phyloP scores from a whole-genome alignment of 2,329 filamentous ascomycete genomes.

The Monosporascus sp. region DNA sequence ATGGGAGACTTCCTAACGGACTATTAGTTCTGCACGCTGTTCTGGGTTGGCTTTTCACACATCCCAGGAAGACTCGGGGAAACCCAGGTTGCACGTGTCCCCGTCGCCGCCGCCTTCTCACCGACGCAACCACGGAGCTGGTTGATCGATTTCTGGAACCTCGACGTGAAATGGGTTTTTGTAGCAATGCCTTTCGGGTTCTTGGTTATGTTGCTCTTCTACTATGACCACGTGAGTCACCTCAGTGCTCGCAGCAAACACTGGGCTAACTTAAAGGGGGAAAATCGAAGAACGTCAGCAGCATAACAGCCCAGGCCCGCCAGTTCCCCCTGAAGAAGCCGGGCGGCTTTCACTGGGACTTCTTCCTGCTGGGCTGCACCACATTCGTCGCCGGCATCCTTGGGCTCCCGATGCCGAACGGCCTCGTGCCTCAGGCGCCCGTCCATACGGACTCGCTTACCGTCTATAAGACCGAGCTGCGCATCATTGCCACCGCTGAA shows the following conservation, averaged over 20 bases:
- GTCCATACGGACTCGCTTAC: constrained; percentile 52
- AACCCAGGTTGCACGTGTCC: constrained; percentile 35
- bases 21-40: too few species aligned
- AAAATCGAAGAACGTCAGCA: constrained; percentile 39
- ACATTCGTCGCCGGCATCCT: constrained; percentile 50
- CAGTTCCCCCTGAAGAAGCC: constrained; percentile 52
- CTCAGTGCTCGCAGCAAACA: not conserved
- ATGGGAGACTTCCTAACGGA: not conserved
- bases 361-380: constrained; percentile 51
- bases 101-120: constrained; percentile 38
- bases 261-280: not conserved
- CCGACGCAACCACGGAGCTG: constrained; percentile 39
- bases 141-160: constrained; percentile 48
- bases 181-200: constrained; percentile 48
- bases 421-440: constrained; percentile 49
- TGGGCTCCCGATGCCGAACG: constrained; percentile 52
- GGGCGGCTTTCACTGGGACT: constrained; percentile 49
- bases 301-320: constrained; percentile 49
- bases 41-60: too few species aligned
- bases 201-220: constrained; percentile 47
- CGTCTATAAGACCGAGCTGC: constrained; percentile 32
- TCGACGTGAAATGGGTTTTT: constrained; percentile 46
- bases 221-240: constrained; percentile 45
- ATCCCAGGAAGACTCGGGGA: constrained; percentile 40
- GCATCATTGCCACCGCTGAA: constrained; percentile 35